phyloP scores from a whole-genome alignment of 306 rosid species.

The Corylus heterophylla region DNA sequence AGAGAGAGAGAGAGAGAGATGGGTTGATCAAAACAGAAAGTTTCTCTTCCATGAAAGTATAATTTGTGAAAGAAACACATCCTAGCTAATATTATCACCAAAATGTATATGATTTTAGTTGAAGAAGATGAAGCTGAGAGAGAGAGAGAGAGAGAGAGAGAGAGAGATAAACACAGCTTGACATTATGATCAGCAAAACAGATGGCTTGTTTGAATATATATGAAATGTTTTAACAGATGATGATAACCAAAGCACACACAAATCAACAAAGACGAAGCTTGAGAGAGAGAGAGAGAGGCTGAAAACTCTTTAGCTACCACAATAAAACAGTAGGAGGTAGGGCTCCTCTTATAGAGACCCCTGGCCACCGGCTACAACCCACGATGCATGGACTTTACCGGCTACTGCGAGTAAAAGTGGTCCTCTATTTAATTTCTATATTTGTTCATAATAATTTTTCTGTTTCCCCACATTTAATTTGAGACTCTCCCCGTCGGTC shows the following conservation, averaged over 20 bases:
- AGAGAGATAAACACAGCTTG: neutral
- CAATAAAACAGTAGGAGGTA: neutral
- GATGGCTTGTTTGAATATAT: too few relatives aligned
- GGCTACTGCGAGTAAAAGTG: conserved; percentile 13
- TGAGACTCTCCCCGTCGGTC: too few relatives aligned
- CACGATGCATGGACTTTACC: conserved; percentile 3
- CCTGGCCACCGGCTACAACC: conserved; percentile 29
- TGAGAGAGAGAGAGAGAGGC: conserved; percentile 21
- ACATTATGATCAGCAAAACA: too few relatives aligned
- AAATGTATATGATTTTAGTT: neutral
- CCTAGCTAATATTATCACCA: neutral
- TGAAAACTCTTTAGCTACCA: conserved; percentile 23
- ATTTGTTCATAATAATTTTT: conserved; percentile 2
- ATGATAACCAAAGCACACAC: neutral
- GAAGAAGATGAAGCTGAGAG: neutral
- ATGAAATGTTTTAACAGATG: too few relatives aligned
- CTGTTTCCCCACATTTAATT: conserved; percentile 25
- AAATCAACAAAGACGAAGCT: neutral
- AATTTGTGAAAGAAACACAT: neutral
- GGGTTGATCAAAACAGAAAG: neutral
- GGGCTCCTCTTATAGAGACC: conserved; percentile 15
- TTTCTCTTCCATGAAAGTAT: conserved; percentile 6
- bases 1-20: neutral
- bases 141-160: neutral
- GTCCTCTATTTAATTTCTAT: neutral